Evolutionary conservation across 257 asterid species (phyloP).

Genomic region (Nicotiana benthamiana): DNA sequence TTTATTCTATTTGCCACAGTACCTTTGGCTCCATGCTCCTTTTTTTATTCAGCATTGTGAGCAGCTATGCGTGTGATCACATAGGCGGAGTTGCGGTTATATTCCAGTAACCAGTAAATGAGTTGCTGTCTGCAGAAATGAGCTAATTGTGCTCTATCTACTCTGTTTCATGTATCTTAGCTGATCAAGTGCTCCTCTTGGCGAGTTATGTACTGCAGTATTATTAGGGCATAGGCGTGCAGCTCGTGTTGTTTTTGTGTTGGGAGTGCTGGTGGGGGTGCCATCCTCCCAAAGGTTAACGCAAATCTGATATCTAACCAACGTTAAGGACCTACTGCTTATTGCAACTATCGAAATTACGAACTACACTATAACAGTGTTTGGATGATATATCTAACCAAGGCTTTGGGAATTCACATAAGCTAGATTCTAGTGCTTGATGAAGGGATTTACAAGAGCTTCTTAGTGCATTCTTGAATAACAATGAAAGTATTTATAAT

Average conservation of each 20-base stretch:
- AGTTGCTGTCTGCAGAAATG: neutral
- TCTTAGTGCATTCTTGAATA: neutral
- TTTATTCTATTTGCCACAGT: neutral
- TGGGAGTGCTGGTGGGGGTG: neutral
- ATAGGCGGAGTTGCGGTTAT: neutral
- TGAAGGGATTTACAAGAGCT: neutral
- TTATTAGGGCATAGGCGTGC: neutral
- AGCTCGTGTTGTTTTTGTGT: neutral
- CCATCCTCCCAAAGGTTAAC: too few species aligned
- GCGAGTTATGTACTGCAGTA: neutral
- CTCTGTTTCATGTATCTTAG: neutral
- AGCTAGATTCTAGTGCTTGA: neutral
- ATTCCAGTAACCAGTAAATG: neutral
- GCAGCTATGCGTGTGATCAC: neutral
- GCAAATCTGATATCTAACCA: too few species aligned
- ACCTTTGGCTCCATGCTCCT: neutral
- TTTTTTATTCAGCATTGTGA: neutral
- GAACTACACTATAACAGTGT: too few species aligned
- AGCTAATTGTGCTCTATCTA: neutral
- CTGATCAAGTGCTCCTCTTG: neutral
- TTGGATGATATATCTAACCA: neutral
- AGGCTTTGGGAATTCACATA: neutral
- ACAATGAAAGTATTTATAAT: neutral
- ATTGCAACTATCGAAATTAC: too few species aligned
- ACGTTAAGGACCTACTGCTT: neutral